Conservation (phyloP, 2,329 filamentous ascomycete genomes). For the Exophiala lecanii-corni region DNA sequence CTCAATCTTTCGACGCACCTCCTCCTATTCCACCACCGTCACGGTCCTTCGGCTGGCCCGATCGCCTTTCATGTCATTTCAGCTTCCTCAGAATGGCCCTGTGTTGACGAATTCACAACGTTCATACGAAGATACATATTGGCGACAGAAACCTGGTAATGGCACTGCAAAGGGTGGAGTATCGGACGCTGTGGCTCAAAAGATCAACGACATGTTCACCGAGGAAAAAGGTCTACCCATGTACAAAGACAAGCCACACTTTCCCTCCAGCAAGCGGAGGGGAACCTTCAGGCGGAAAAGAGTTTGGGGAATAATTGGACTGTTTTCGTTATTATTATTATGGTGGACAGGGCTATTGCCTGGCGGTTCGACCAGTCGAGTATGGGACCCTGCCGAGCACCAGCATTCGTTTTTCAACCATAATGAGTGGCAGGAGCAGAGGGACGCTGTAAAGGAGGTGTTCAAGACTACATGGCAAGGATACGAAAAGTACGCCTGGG, state of each 20-base stretch:
- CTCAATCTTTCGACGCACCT: too few species aligned
- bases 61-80: constrained; percentile 46
- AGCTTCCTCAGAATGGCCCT: constrained; percentile 64
- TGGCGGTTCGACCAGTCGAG: constrained; percentile 7
- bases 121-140: constrained; percentile 61
- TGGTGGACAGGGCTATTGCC: constrained; percentile 66
- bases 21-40: too few species aligned
- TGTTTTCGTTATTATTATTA: constrained; percentile 54
- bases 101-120: constrained; percentile 63
- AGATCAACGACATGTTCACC: constrained; percentile 62
- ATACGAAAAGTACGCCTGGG: constrained; percentile 92
- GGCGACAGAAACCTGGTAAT: constrained; percentile 52
- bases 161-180: constrained; percentile 33
- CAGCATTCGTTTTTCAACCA: constrained; percentile 13
- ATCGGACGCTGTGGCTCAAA: constrained; percentile 52
- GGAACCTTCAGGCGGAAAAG: constrained; percentile 63
- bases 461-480: constrained; percentile 90
- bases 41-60: constrained; percentile 7
- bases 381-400: constrained; percentile 16
- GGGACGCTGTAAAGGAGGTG: constrained; percentile 78
- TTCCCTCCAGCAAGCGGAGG: constrained; percentile 50
- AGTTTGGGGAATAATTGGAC: constrained; percentile 48
- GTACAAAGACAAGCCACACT: constrained; percentile 99
- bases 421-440: constrained; percentile 69
- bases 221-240: constrained; percentile 68